phyloP scores from a whole-genome alignment of 805 yeast species.

The Candida nitratophila region DNA sequence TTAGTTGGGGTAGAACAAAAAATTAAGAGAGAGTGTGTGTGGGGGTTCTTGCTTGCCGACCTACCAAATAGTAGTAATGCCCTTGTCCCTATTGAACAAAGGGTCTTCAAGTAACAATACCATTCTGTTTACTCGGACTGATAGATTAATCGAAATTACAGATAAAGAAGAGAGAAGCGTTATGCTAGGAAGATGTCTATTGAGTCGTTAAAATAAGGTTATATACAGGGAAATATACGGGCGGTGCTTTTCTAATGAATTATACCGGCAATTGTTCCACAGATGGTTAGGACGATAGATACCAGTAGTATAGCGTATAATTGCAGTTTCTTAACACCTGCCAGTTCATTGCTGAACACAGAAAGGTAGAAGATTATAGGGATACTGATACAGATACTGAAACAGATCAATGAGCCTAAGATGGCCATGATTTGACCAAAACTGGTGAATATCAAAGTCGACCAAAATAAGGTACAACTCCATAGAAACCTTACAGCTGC shows the following conservation, averaged over 20 bases:
- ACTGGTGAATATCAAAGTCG: slow-evolving; percentile 64
- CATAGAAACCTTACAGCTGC: slow-evolving; percentile 34
- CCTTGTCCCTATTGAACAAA: slow-evolving; percentile 9
- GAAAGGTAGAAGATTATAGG: slow-evolving; percentile 68
- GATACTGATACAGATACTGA: slow-evolving; percentile 68
- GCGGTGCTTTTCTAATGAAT: neutral
- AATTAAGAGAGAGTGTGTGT: neutral
- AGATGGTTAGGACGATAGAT: slow-evolving; percentile 41
- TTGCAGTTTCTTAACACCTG: slow-evolving; percentile 28
- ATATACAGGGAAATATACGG: too few species aligned
- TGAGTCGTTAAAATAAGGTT: too few species aligned
- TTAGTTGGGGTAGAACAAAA: neutral
- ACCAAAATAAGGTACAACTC: slow-evolving; percentile 47
- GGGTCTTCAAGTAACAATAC: slow-evolving; percentile 12
- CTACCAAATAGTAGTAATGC: slow-evolving; percentile 24
- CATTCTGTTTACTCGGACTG: slow-evolving; percentile 2
- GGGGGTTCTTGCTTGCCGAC: too few species aligned
- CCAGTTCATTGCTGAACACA: slow-evolving; percentile 40
- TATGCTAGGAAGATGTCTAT: too few species aligned
- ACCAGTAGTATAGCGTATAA: slow-evolving; percentile 38
- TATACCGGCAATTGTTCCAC: slow-evolving; percentile 49
- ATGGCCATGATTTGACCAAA: slow-evolving; percentile 80
- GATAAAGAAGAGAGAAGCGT: too few species aligned
- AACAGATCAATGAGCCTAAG: slow-evolving; percentile 75
- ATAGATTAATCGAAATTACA: neutral